These are phyloP conservation scores for Suzukiozyma palmioleophila DNA, from an alignment of 1,139 yeast genomes.

Conservation along the genomic window DNA sequence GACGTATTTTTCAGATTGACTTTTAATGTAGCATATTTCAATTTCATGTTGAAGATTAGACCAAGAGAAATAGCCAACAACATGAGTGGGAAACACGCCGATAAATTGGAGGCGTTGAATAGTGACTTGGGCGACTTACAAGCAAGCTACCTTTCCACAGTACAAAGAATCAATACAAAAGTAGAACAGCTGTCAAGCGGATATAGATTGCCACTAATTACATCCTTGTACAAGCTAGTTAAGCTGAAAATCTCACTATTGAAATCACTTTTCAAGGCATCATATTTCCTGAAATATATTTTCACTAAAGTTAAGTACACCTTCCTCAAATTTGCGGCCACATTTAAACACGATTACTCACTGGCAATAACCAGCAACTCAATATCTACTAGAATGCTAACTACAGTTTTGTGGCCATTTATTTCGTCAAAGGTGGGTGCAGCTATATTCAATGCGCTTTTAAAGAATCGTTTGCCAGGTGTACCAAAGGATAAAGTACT, in stretches of 20 bases:
- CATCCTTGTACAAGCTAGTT: slow-evolving; percentile 7
- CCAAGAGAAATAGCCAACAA: slow-evolving; percentile 38
- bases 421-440: slow-evolving; percentile 32
- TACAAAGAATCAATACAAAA: background rate
- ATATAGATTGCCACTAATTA: background rate
- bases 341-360: slow-evolving; percentile 35
- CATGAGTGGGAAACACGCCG: slow-evolving; percentile 21
- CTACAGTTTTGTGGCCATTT: slow-evolving; percentile 41
- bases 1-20: slow-evolving; percentile 36
- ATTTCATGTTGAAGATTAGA: slow-evolving; percentile 23
- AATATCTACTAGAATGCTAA: slow-evolving; percentile 22
- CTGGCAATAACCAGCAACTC: slow-evolving; percentile 20
- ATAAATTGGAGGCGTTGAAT: slow-evolving; percentile 23
- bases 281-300: slow-evolving; percentile 10
- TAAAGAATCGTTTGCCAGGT: slow-evolving; percentile 6
- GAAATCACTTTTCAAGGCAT: slow-evolving; percentile 8
- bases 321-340: slow-evolving; percentile 26
- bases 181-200: background rate
- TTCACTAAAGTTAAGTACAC: slow-evolving; percentile 11
- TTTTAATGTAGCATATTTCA: slow-evolving; percentile 43
- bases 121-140: slow-evolving; percentile 6
- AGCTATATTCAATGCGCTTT: slow-evolving; percentile 14
- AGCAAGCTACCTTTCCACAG: background rate
- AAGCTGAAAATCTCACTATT: slow-evolving; percentile 9
- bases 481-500: slow-evolving; percentile 22